Base-by-base conservation (phyloP, 2,329 filamentous ascomycete genomes). In the Aspergillus chevalieri region DNA sequence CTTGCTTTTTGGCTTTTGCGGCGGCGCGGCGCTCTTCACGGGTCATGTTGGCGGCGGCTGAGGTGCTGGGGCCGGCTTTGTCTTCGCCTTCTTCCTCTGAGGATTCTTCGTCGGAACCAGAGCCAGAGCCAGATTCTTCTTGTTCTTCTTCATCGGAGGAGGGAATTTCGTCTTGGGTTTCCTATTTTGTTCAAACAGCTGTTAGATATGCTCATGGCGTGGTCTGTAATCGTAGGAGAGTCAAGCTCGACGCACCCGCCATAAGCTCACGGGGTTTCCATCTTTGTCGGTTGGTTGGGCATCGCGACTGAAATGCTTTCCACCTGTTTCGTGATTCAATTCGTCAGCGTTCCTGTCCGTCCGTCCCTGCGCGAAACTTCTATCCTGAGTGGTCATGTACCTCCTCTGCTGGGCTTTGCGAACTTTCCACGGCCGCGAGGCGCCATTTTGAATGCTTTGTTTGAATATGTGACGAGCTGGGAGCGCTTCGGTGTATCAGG, bases 271-370 rank as follows among this genome's bases (percentile, higher is more conserved):
- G 60, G 89, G 84, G 65, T 93, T 93, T 60, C 92, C 93, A 65
- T 97, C 88, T 59, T 84, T 85, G 65, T 96, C 91, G 64, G 93
- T 75, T 17, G 91, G 91, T 69, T 88, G 85, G 43, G 97, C 83
- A 69, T 96, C 85, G 58, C 89, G 86, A 58, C 91, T 96, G 76
- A 94, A 98, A 66, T 95, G 86, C 74, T 96, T 95, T 65, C 93
- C 93, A 55, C 91, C 91, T 95, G 57, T 48, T 41, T 33, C 39
- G 17, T 6, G 3, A 17, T 28, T n/a, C 22, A 42, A 36, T n/a
- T 36, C 34, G 6, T 36, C 14, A 36, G 15, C 22, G 17, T 19
- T 12, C 10, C 10, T 19, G 15, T 15, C 4, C 8, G 14, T 15
- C 17, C 38, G 2, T 2, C 15, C 17, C 17, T 17, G 17, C 17